These are phyloP conservation scores for Trametes elegans DNA, from an alignment of 768 basidiomycete species.

Conservation along the genomic window DNA sequence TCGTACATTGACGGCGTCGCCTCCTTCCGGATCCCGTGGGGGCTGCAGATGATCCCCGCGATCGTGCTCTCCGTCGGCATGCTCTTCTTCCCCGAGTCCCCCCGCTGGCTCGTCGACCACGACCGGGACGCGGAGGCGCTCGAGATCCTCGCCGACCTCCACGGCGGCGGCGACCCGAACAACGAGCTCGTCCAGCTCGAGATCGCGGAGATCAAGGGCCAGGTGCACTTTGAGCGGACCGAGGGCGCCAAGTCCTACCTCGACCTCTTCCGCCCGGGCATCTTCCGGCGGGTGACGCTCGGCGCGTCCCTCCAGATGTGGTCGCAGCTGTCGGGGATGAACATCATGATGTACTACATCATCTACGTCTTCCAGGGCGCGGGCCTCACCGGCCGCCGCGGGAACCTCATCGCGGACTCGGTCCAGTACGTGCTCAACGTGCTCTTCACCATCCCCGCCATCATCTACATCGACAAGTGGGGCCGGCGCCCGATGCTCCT, in stretches of 20 bases:
- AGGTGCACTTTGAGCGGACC: constrained; percentile 57
- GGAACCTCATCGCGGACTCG: constrained; percentile 72
- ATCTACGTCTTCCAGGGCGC: constrained; percentile 77
- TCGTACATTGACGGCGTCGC: constrained; percentile 69
- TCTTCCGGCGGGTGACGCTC: constrained; percentile 67
- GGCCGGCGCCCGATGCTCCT: constrained; percentile 77
- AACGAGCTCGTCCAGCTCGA: constrained; percentile 67
- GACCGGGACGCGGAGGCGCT: constrained; percentile 61
- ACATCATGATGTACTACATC: constrained; percentile 75
- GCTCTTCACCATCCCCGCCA: constrained; percentile 42
- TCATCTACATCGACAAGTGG: constrained; percentile 73
- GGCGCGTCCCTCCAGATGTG: constrained; percentile 77
- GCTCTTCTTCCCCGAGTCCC: constrained; percentile 61
- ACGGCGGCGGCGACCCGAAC: constrained; percentile 58
- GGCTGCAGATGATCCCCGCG: constrained; percentile 76
- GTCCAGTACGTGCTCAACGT: constrained; percentile 54
- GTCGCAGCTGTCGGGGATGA: constrained; percentile 77
- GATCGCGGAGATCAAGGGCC: constrained; percentile 60
- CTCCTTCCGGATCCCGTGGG: constrained; percentile 81
- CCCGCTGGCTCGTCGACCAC: constrained; percentile 70
- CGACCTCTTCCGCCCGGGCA: constrained; percentile 64
- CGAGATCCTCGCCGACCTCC: constrained; percentile 71
- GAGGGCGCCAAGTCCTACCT: constrained; percentile 70
- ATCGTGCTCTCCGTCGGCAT: constrained; percentile 67
- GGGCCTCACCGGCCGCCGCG: constrained; percentile 71